phyloP scores from a whole-genome alignment of 805 yeast genomes.

The Ogataea ganodermae region DNA sequence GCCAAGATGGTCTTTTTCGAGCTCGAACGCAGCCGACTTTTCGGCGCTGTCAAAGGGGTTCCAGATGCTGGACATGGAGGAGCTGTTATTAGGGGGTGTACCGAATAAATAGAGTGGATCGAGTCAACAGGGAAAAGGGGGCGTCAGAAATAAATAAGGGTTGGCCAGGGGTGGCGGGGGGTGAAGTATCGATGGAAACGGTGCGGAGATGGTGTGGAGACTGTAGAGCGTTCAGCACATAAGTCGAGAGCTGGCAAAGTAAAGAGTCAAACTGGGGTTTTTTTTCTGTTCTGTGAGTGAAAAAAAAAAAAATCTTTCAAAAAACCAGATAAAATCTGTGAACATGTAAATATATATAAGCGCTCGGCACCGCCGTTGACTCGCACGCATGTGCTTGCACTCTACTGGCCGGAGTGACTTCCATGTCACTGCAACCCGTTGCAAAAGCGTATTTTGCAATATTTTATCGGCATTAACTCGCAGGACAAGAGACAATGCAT shows the following conservation, averaged over 20 bases:
- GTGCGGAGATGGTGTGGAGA: too few species aligned
- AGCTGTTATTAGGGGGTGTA: not conserved
- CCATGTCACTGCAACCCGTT: conserved; percentile 4
- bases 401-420: not conserved
- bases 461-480: conserved; percentile 19
- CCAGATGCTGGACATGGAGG: conserved; percentile 20
- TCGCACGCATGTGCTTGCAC: not conserved
- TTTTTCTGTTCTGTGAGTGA: too few species aligned
- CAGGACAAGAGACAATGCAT: conserved; percentile 3
- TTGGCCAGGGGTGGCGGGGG: not conserved
- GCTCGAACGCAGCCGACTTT: conserved; percentile 10
- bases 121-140: not conserved
- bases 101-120: conserved; percentile 9
- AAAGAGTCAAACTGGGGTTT: not conserved
- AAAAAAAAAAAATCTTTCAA: too few species aligned
- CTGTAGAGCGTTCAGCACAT: not conserved
- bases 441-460: not conserved
- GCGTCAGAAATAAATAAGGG: conserved; percentile 1
- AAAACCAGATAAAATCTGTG: not conserved
- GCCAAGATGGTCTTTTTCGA: conserved; percentile 15
- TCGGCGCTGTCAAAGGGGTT: conserved; percentile 13
- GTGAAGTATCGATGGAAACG: too few species aligned
- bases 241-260: not conserved
- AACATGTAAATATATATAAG: not conserved
- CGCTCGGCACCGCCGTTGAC: not conserved